Conservation (phyloP, 176 grass and related monocot genomes). For the Hsuehochloa calcarea region DNA sequence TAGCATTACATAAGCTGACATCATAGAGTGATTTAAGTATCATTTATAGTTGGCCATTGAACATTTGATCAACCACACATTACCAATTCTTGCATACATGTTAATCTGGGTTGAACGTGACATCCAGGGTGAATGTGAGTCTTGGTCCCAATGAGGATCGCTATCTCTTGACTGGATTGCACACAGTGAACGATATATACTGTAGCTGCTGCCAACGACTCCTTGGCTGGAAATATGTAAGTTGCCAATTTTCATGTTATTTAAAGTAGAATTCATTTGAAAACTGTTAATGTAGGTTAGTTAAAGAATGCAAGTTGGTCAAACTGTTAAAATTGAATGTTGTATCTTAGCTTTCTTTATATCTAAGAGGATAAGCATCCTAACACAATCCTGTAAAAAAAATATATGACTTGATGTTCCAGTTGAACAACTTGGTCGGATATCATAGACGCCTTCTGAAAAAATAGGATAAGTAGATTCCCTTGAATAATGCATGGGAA, state of each 20-base stretch:
- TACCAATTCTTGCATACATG: conserved; percentile 8
- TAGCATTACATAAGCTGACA: background rate
- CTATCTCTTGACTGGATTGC: conserved; percentile 74
- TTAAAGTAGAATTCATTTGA: conserved; percentile 24
- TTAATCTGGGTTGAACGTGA: conserved; percentile 32
- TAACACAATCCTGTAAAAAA: background rate
- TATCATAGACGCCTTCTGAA: background rate
- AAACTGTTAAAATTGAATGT: background rate
- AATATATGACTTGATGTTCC: background rate
- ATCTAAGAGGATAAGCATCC: background rate
- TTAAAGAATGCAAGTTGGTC: background rate
- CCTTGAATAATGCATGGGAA: background rate
- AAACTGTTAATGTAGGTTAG: background rate
- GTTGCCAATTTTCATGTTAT: conserved; percentile 24
- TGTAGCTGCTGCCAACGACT: conserved; percentile 81
- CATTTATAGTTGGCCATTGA: background rate
- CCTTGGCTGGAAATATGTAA: conserved; percentile 94
- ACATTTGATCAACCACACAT: background rate
- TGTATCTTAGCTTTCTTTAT: background rate
- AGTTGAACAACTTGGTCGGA: background rate
- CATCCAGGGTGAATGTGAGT: conserved; percentile 78
- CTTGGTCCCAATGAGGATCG: conserved; percentile 85
- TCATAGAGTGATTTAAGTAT: conserved; percentile 3
- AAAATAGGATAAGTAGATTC: background rate
- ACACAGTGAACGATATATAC: conserved; percentile 87